Evolutionary conservation across 2,329 filamentous ascomycete species (phyloP).

Genomic region (Neonectria faginata): DNA sequence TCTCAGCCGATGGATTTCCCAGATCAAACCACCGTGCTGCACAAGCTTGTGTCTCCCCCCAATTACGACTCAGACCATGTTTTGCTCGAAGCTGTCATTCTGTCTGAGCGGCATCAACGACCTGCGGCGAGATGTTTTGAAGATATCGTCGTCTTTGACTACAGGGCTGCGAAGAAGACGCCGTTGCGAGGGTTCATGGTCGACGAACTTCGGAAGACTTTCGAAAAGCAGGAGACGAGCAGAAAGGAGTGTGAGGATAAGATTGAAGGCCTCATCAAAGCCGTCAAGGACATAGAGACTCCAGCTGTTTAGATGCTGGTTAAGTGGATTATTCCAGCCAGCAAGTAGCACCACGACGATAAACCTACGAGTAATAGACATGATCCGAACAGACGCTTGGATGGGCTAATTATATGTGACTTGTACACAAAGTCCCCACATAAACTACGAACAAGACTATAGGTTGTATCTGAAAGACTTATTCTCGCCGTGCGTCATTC

Average conservation of each 20-base stretch:
- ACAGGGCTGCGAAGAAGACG: constrained; percentile 52
- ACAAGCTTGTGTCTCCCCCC: constrained; percentile 74
- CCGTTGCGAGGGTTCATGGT: constrained; percentile 57
- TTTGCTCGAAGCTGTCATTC: constrained; percentile 69
- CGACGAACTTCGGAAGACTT: constrained; percentile 51
- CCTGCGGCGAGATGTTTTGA: constrained; percentile 80
- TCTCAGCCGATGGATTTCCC: constrained; percentile 84
- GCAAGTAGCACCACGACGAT: too few relatives aligned
- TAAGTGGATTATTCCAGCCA: background rate
- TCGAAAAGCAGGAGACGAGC: constrained; percentile 48
- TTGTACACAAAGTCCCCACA: too few relatives aligned
- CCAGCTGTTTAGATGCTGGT: background rate
- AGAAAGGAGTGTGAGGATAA: constrained; percentile 32
- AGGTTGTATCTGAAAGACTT: constrained; percentile 38
- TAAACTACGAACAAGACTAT: background rate
- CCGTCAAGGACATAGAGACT: constrained; percentile 19
- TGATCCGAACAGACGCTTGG: too few relatives aligned
- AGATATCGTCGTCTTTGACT: constrained; percentile 47
- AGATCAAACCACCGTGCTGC: constrained; percentile 84
- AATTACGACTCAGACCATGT: constrained; percentile 60
- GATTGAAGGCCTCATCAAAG: constrained; percentile 22
- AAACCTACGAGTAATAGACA: too few relatives aligned
- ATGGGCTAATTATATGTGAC: too few relatives aligned
- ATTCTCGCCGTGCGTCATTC: constrained; percentile 51
- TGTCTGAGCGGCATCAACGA: constrained; percentile 81